Evolutionary conservation across 2,329 filamentous ascomycete species (phyloP), one percentile per base, ranked within the genome.

Genomic region (Phyllachora maydis): DNA sequence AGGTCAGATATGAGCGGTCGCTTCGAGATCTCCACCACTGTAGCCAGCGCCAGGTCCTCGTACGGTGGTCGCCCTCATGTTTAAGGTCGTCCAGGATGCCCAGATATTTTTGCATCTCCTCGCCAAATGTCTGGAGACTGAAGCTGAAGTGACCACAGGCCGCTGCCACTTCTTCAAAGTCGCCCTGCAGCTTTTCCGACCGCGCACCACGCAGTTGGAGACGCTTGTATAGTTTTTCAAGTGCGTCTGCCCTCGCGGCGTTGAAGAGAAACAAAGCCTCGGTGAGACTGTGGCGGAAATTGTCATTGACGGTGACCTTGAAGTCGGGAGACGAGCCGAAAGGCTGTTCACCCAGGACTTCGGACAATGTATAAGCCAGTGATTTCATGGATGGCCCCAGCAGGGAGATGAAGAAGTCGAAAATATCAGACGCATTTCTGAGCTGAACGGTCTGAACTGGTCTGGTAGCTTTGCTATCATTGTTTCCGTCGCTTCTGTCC

Each of bases 71-170:
- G 14, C 67, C 68, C 11, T 65, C 53, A 31, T 75, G 63, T 42
- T 88, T 83, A 19, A 95, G 49, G 19, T 92, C 78, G 39, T 93
- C 81, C 4, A 98, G 52, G 1, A 88, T 71, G 24, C 79, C 68
- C 21, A 98, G 48, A 35, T 91, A 88, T 8, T 64, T 65, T 33
- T 78, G 68, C 51, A 91, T 76, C 40, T 93, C 82, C 40, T 91
- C 78, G 0, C 81, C 83, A 39, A 95, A 85, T 34, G 88, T 77
- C 31, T 88, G 66, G 14, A 98, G 55, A 20, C 77, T 90, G 42
- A 88, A 93, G 40, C 78, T 85, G 41, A 95, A 98, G 46, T 95
- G 83, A 0, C 88, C 85, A 39, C 88, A 98, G 27, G 83, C 90
- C n/a, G 88, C 85, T 19, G 85, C 83, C 8, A 95, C 83, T 46